These are phyloP conservation scores for Colletotrichum sp. DNA, from an alignment of 2,329 filamentous ascomycete genomes.

Conservation along the genomic window DNA sequence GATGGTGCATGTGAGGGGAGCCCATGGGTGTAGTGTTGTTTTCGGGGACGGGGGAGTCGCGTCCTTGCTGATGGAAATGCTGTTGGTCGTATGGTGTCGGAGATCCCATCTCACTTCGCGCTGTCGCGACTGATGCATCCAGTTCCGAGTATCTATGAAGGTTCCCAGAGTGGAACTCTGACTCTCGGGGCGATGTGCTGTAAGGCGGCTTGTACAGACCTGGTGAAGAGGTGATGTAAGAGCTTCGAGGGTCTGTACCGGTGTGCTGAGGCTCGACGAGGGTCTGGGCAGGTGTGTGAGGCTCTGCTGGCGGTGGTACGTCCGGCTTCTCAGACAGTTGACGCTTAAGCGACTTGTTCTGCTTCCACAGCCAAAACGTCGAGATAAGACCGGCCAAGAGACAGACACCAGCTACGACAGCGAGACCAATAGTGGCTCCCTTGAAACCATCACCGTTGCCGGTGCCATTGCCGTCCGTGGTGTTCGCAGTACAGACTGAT, in stretches of 20 bases:
- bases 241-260: background rate
- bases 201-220: conserved; percentile 5
- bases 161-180: conserved; percentile 16
- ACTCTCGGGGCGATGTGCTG: background rate
- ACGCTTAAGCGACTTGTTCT: conserved; percentile 25
- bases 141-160: conserved; percentile 25
- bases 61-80: background rate
- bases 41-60: background rate
- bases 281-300: background rate
- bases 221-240: background rate
- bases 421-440: conserved; percentile 29
- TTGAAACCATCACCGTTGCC: conserved; percentile 11
- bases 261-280: background rate
- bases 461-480: background rate
- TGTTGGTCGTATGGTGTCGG: conserved; percentile 14
- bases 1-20: background rate
- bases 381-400: conserved; percentile 18
- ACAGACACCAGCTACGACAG: conserved; percentile 24
- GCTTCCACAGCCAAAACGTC: conserved; percentile 23
- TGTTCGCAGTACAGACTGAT: conserved; percentile 21
- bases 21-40: background rate
- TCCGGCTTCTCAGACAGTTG: conserved; percentile 6
- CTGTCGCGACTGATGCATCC: conserved; percentile 22
- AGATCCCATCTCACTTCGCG: conserved; percentile 13
- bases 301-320: background rate